phyloP scores from a whole-genome alignment of 2,329 filamentous ascomycete genomes.

The Helminthosporium solani region DNA sequence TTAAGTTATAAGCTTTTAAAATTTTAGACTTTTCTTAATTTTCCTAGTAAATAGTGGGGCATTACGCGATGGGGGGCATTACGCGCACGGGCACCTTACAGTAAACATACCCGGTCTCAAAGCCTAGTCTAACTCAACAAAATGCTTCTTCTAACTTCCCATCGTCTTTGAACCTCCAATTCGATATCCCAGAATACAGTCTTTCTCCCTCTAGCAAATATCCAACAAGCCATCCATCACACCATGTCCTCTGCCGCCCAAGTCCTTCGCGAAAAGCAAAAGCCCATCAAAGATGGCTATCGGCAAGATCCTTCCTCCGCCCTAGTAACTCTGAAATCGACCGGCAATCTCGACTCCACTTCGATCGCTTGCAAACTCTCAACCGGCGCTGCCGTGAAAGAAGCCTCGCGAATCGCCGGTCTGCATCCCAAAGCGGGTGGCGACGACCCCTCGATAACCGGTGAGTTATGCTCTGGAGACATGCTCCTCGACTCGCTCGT shows the following conservation, averaged over 20 bases:
- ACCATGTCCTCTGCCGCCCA: slow-evolving; percentile 29
- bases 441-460: slow-evolving; percentile 44
- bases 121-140: no score
- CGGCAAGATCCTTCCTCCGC: slow-evolving; percentile 47
- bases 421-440: slow-evolving; percentile 52
- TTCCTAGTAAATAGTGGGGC: no score
- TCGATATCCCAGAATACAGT: no score
- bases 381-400: slow-evolving; percentile 43
- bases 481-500: slow-evolving; percentile 54
- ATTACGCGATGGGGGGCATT: no score
- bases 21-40: no score
- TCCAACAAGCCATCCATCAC: not conserved
- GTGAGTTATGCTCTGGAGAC: slow-evolving; percentile 53
- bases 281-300: slow-evolving; percentile 51
- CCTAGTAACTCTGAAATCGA: slow-evolving; percentile 49
- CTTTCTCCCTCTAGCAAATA: no score
- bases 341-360: slow-evolving; percentile 47
- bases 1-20: no score
- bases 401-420: slow-evolving; percentile 45
- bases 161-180: no score
- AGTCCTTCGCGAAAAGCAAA: slow-evolving; percentile 50
- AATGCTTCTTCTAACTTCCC: no score
- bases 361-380: slow-evolving; percentile 52
- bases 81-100: no score
- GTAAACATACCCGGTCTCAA: no score